Conservation (phyloP, 1,284 basidiomycete species). For the Xanthoconium separans region DNA sequence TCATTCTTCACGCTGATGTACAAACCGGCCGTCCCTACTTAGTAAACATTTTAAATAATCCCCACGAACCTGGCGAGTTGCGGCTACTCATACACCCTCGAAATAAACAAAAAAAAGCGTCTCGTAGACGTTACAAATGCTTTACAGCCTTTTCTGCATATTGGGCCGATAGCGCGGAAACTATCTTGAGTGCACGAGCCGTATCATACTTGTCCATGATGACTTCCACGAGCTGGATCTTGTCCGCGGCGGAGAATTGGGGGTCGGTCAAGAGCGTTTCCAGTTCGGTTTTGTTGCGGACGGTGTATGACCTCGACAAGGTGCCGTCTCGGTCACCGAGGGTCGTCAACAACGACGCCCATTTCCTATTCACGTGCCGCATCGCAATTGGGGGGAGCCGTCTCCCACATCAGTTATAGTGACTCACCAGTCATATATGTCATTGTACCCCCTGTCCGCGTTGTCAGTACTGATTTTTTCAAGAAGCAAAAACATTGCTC, state of each 20-base stretch:
- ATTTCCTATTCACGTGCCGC: conserved; percentile 38
- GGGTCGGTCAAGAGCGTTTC: conserved; percentile 57
- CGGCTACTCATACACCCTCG: neutral
- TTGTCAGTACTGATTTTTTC: conserved; percentile 31
- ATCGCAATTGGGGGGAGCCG: neutral
- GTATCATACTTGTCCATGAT: conserved; percentile 75
- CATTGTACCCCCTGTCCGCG: conserved; percentile 62
- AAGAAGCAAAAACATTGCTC: conserved; percentile 2
- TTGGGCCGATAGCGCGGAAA: conserved; percentile 43
- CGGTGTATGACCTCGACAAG: conserved; percentile 63
- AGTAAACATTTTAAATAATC: no score
- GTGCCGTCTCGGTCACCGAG: conserved; percentile 57
- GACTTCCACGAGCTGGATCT: conserved; percentile 79
- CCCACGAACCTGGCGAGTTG: no score
- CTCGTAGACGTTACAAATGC: conserved; percentile 11
- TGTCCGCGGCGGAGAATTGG: conserved; percentile 56
- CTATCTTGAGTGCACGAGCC: conserved; percentile 57
- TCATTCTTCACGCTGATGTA: no score
- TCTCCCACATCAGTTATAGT: neutral
- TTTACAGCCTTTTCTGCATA: conserved; percentile 16
- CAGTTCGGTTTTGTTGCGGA: conserved; percentile 63
- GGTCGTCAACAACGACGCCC: conserved; percentile 57
- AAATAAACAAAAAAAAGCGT: neutral
- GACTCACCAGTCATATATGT: conserved; percentile 62
- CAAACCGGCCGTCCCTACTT: no score